phyloP scores from a whole-genome alignment of 192 early-diverging fungal genomes.

The Coemansia sp. region DNA sequence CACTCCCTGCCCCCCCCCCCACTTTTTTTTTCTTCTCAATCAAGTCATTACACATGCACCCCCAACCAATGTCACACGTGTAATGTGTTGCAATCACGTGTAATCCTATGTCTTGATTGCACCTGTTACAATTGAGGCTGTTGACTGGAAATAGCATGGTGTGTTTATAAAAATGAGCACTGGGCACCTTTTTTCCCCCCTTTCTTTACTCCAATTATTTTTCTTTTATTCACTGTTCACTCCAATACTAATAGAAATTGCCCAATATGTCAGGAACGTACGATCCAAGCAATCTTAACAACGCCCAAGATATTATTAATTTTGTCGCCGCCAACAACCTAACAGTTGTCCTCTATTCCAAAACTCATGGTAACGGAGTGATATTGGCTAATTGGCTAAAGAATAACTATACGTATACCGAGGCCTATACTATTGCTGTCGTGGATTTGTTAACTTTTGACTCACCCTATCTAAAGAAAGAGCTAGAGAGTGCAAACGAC shows the following conservation, averaged over 20 bases:
- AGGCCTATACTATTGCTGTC: not conserved
- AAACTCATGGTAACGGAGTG: not conserved
- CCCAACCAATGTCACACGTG: not conserved
- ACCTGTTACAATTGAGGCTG: not conserved
- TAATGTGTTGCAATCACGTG: not conserved
- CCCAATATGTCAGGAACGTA: not conserved
- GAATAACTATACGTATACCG: not conserved
- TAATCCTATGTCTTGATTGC: not conserved
- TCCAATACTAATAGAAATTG: not conserved
- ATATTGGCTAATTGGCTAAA: not conserved
- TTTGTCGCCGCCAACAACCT: not conserved
- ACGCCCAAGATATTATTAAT: not conserved
- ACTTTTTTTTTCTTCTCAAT: not conserved
- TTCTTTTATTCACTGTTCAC: not conserved
- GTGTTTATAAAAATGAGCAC: not conserved
- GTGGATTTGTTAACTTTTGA: not conserved
- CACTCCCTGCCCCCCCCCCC: too few relatives aligned
- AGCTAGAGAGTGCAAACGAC: not conserved
- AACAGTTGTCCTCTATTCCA: not conserved
- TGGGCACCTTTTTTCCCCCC: not conserved
- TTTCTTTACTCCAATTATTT: not conserved
- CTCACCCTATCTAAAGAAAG: not conserved
- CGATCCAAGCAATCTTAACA: not conserved
- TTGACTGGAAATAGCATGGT: not conserved
- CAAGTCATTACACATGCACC: not conserved